Evolutionary conservation across 495 filamentous ascomycete species (phyloP).

Genomic region (Tuber umbilicatum): DNA sequence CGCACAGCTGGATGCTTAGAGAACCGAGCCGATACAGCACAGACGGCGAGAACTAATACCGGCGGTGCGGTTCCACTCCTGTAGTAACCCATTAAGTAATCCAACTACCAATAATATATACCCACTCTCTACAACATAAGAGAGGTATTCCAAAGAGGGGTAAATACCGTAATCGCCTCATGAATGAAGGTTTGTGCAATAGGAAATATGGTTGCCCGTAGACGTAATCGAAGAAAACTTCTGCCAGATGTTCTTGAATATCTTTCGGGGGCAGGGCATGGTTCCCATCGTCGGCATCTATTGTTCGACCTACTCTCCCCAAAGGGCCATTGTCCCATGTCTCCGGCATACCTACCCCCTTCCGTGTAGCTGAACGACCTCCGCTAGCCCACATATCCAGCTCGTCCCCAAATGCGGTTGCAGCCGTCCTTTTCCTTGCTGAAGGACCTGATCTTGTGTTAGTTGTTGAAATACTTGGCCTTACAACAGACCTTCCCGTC

Average conservation of each 20-base stretch:
- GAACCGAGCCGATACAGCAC: constrained; percentile 86
- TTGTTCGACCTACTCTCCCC: not conserved
- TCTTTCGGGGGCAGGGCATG: constrained; percentile 81
- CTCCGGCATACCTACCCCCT: constrained; percentile 10
- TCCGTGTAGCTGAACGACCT: constrained; percentile 17
- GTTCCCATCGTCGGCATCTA: constrained; percentile 50
- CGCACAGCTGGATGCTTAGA: constrained; percentile 88
- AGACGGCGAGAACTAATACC: constrained; percentile 82
- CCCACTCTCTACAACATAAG: not conserved
- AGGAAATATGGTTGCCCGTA: constrained; percentile 94
- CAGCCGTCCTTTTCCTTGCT: constrained; percentile 74
- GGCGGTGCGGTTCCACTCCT: constrained; percentile 66
- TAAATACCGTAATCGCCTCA: constrained; percentile 67
- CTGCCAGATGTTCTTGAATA: constrained; percentile 86
- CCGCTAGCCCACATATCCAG: constrained; percentile 72
- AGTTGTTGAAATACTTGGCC: constrained; percentile 63
- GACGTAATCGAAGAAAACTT: constrained; percentile 91
- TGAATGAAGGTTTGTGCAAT: constrained; percentile 95
- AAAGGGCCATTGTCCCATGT: constrained; percentile 11
- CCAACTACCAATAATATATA: constrained; percentile 3
- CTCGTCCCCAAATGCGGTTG: constrained; percentile 79
- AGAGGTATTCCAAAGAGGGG: constrained; percentile 6
- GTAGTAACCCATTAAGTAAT: constrained; percentile 3
- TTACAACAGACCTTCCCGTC: constrained; percentile 64
- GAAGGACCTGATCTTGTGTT: constrained; percentile 49